Evolutionary conservation across 176 grass and related monocot genomes (phyloP).

Genomic region (Paspalum notatum): DNA sequence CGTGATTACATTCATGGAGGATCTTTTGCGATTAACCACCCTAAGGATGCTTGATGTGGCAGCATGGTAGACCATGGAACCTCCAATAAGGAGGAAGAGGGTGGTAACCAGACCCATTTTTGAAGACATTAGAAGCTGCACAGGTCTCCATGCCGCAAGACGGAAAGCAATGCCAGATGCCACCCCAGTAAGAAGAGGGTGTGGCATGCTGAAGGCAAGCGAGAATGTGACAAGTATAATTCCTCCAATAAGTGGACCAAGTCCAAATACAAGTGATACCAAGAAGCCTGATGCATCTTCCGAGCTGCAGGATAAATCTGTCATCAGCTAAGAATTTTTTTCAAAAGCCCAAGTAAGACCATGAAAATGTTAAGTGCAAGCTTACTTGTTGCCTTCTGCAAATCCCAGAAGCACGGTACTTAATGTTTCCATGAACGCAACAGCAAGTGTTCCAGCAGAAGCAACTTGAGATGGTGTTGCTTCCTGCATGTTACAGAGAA

Average conservation of each 20-base stretch:
- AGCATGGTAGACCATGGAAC: slow-evolving; percentile 56
- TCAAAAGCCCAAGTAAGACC: not conserved
- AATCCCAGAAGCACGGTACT: slow-evolving; percentile 79
- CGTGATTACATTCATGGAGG: slow-evolving; percentile 59
- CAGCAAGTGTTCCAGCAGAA: slow-evolving; percentile 88
- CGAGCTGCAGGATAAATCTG: slow-evolving; percentile 55
- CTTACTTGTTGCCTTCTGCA: slow-evolving; percentile 65
- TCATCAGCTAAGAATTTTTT: slow-evolving; percentile 6
- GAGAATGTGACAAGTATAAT: slow-evolving; percentile 80
- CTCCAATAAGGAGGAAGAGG: slow-evolving; percentile 56
- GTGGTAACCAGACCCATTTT: slow-evolving; percentile 83
- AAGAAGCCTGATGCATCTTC: slow-evolving; percentile 83
- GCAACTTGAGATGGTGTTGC: slow-evolving; percentile 93
- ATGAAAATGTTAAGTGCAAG: slow-evolving; percentile 14
- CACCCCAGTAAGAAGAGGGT: slow-evolving; percentile 83
- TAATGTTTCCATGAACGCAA: slow-evolving; percentile 98
- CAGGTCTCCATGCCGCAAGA: slow-evolving; percentile 85
- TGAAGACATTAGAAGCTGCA: slow-evolving; percentile 77
- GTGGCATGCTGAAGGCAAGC: slow-evolving; percentile 72
- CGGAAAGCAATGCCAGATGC: slow-evolving; percentile 94
- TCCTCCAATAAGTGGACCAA: slow-evolving; percentile 94
- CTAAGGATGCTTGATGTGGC: slow-evolving; percentile 56
- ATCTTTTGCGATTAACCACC: slow-evolving; percentile 67
- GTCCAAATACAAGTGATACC: slow-evolving; percentile 90
- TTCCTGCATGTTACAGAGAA: slow-evolving; percentile 64